Evolutionary conservation across 2,329 filamentous ascomycete species (phyloP).

Genomic region (Calonectria pteridis): DNA sequence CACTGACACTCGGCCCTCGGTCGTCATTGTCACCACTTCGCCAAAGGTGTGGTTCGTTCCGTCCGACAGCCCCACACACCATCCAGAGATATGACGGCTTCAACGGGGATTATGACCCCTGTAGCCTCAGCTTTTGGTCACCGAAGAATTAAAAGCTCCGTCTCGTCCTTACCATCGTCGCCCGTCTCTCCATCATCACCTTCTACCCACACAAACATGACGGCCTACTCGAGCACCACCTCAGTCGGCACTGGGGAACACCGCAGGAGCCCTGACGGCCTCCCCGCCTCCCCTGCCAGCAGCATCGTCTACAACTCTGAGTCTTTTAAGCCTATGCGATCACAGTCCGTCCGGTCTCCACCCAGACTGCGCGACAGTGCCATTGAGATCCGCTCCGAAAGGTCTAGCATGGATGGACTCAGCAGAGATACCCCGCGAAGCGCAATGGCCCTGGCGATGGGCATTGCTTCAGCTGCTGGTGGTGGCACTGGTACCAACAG

Average conservation of each 20-base stretch:
- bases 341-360: constrained; percentile 20
- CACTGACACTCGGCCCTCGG: background rate
- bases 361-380: constrained; percentile 49
- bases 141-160: constrained; percentile 43
- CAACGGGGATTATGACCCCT: constrained; percentile 46
- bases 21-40: constrained; percentile 24
- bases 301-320: constrained; percentile 29
- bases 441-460: constrained; percentile 26
- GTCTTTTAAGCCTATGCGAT: constrained; percentile 17
- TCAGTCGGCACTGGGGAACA: background rate
- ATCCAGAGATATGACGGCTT: constrained; percentile 44
- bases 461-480: background rate
- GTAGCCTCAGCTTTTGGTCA: constrained; percentile 51
- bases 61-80: constrained; percentile 27
- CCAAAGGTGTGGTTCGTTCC: constrained; percentile 17
- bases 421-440: constrained; percentile 9
- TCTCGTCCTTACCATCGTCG: constrained; percentile 31
- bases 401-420: constrained; percentile 47
- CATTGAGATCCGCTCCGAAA: constrained; percentile 47
- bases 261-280: constrained; percentile 12
- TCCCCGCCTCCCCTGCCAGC: constrained; percentile 21
- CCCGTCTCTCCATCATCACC: constrained; percentile 23
- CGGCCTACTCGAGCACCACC: constrained; percentile 22
- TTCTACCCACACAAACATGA: constrained; percentile 30
- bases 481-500: constrained; percentile 22